phyloP scores from a whole-genome alignment of 805 yeast genomes.

The Kluyveromyces lactis region DNA sequence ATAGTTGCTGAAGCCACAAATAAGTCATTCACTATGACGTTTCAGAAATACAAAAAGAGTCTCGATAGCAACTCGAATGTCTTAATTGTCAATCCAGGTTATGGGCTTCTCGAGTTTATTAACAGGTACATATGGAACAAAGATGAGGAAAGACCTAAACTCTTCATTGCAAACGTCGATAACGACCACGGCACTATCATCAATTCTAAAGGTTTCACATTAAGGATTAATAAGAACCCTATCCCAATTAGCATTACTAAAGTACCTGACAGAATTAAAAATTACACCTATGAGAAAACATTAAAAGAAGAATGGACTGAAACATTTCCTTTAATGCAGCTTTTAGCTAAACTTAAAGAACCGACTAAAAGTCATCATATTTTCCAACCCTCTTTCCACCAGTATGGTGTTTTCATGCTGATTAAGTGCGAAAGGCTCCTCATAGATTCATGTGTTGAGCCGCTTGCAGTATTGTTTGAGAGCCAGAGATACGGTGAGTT shows the following conservation, averaged over 20 bases:
- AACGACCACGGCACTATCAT: conserved; percentile 5
- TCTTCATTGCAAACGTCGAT: conserved; percentile 42
- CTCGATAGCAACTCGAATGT: conserved; percentile 43
- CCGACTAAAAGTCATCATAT: background rate
- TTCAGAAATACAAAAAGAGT: conserved; percentile 36
- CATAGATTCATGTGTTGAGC: conserved; percentile 19
- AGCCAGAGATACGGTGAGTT: conserved; percentile 18
- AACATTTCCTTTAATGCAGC: conserved; percentile 3
- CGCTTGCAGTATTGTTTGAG: conserved; percentile 19
- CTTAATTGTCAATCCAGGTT: conserved; percentile 59
- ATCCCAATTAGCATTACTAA: conserved; percentile 4
- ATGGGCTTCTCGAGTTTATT: conserved; percentile 53
- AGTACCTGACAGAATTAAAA: conserved; percentile 5
- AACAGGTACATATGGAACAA: conserved; percentile 47
- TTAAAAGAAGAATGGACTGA: background rate
- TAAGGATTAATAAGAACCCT: background rate
- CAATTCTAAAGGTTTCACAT: conserved; percentile 3
- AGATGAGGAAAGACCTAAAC: conserved; percentile 38
- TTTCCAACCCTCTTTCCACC: conserved; percentile 4
- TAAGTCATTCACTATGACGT: conserved; percentile 43
- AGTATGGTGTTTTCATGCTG: conserved; percentile 18
- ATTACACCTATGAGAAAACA: background rate
- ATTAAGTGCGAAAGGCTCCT: conserved; percentile 18
- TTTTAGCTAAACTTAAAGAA: background rate
- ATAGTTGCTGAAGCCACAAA: conserved; percentile 55